Base-by-base conservation (phyloP, 352 stramenopile species). In the Phytopythium boreale region DNA sequence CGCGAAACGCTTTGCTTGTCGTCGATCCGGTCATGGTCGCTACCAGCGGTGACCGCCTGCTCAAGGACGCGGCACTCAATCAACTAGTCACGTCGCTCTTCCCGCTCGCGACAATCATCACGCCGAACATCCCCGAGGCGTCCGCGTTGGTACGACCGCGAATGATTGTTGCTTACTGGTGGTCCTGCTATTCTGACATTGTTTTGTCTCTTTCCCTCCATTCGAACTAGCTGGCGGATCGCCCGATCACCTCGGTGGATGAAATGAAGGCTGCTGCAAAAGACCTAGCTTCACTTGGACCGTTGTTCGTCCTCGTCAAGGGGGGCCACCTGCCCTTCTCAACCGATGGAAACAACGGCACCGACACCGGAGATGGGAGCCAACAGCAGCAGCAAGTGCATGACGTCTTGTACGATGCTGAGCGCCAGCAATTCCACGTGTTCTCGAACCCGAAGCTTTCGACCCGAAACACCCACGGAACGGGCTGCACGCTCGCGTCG, bases 11-110 rank as follows among this genome's bases (percentile, higher is more conserved):
- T 11, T 66, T 66, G 12, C 70, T 98, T 7, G 86, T 98, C n/a
- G 77, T 97, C 12, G 95, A 98, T 75, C 93, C 95, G 1, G 93
- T 98, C 31, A 98, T 98, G 92, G 90, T 98, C 59, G 90, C 88
- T 0, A 97, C 90, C 15, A 97, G 84, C 70, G 66, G 92, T 67
- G 44, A 94, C 81, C 72, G 82, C 26, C 72, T 98, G 15, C 74
- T 98, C 46, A 75, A 96, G 44, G 79, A 88, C 15, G 77, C 77
- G 4, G 90, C 92, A 17, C 73, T 93, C 47, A 58, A 69, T 14
- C 76, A 75, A 36, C 82, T 98, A 43, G 82, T 94, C 58, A 44
- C 76, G 50, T 61, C 80, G 39, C 70, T 98, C 19, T 97, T 98
- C 66, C 92, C 93, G 12, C 75, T 89, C 51, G 87, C 83, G 24